Conservation (phyloP, 2,329 filamentous ascomycete genomes). For the Xylariaceae sp. region DNA sequence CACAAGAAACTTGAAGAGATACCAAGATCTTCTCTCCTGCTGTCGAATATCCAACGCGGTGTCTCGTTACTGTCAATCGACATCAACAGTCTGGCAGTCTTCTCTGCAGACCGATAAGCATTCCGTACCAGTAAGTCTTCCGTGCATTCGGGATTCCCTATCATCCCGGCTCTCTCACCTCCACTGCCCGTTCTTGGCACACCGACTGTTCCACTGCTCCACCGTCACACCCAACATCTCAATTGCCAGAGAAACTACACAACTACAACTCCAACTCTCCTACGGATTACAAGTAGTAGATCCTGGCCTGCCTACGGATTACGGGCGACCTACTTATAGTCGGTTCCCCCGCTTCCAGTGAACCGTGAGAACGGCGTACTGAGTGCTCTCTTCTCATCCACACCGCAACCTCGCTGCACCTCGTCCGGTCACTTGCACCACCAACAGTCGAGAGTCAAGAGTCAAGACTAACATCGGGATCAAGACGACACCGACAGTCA, state of each 20-base stretch:
- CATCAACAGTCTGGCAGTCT: too few relatives aligned
- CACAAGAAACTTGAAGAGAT: neutral
- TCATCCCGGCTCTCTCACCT: neutral
- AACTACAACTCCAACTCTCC: too few relatives aligned
- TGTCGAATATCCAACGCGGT: neutral
- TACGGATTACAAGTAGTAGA: neutral
- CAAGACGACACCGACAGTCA: neutral
- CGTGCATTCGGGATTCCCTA: neutral
- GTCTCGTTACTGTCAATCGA: neutral
- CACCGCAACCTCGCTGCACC: neutral
- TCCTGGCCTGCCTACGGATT: neutral
- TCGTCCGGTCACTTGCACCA: too few relatives aligned
- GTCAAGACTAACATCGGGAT: too few relatives aligned
- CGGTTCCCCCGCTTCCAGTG: constrained; percentile 13
- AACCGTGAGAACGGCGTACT: neutral
- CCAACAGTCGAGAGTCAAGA: too few relatives aligned
- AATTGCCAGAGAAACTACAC: neutral
- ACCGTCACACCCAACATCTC: neutral
- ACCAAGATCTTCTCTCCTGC: neutral
- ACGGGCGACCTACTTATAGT: neutral
- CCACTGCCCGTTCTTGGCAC: constrained; percentile 1
- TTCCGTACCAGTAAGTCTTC: too few relatives aligned
- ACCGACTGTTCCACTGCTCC: neutral
- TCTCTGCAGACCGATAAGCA: too few relatives aligned
- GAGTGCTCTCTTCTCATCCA: neutral